Evolutionary conservation across 306 rosid species (phyloP).

Genomic region (Rosa chinensis): DNA sequence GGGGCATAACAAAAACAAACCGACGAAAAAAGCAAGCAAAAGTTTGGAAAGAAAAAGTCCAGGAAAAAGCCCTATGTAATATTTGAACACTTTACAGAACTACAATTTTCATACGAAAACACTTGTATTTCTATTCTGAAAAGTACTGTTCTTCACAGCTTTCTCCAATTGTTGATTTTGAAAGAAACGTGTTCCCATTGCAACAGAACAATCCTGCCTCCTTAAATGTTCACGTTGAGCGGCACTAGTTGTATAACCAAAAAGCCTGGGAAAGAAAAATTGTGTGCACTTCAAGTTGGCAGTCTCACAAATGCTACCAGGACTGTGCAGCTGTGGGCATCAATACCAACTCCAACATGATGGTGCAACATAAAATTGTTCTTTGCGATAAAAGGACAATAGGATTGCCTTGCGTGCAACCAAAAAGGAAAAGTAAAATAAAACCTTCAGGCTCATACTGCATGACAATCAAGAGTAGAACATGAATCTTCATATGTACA

Average conservation of each 20-base stretch:
- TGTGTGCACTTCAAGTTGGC: background rate
- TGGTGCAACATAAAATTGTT: slow-evolving; percentile 4
- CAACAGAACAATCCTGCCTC: slow-evolving; percentile 1
- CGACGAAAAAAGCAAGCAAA: background rate
- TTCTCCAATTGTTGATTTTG: slow-evolving; percentile 1
- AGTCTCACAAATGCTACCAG: slow-evolving; percentile 10
- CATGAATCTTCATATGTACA: slow-evolving; percentile 41
- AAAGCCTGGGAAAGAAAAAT: background rate
- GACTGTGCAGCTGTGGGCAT: slow-evolving; percentile 12
- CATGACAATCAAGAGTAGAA: slow-evolving; percentile 38
- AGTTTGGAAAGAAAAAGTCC: background rate
- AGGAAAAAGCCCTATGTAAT: background rate
- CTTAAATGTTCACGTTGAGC: background rate
- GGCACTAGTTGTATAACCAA: background rate
- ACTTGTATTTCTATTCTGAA: slow-evolving; percentile 4
- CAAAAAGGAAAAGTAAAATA: slow-evolving; percentile 3
- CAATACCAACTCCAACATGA: slow-evolving; percentile 8
- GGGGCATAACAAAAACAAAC: background rate
- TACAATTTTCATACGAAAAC: background rate
- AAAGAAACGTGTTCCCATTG: background rate
- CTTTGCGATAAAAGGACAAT: background rate
- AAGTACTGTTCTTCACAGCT: slow-evolving; percentile 14
- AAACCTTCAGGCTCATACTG: slow-evolving; percentile 13
- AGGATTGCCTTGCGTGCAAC: background rate
- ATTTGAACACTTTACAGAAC: slow-evolving; percentile 8